Base-by-base conservation (phyloP, 179 eudicot species). In the Silene noctiflora region DNA sequence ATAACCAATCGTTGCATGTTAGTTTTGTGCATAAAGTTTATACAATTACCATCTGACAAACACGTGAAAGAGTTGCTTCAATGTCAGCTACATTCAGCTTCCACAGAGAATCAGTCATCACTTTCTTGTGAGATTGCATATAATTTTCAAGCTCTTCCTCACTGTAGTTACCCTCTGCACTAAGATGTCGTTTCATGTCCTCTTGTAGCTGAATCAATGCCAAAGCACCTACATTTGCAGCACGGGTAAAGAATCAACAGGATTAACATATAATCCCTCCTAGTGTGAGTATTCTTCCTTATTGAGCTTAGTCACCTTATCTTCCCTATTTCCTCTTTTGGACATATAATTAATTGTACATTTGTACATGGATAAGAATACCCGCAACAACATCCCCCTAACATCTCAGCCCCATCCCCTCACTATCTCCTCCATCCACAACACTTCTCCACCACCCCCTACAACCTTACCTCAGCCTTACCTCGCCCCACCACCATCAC, bases 81-180 rank as follows among this genome's bases (percentile, higher is more conserved):
- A 96, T 93, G 76, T 96, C 98, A 72, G 96, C 96, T 67, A 96
- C 98, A 85, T 96, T 96, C 80, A 96, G 97, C 90, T 96, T 96
- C 99, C 99, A 96, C 56, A 96, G 86, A 71, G 99, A 96, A 89
- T 96, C 99, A 42, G 84, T 87, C 99, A 96, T 93, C 85, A 87
- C 64, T 81, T 96, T 91, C 90, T 91, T 96, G 87, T 93, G 96
- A 77, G 99, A 85, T 84, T 89, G 86, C 96, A 93, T 90, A 83
- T 96, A 93, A 66, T 83, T 89, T 83, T 93, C 98, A 71, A 96
- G 97, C 84, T 93, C 89, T 71, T 90, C 96, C 79, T 96, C 99
- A 7, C 91, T 91, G 85, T 86, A 88, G 74, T 91, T 89, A 78
- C 96, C 97, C 84, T 93, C 89, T 13, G 89, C 89, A 80, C 86